A percentile compares a stretch with the other conserved stretches of the same genome.
These are phyloP conservation scores for Xylaria sp. DNA, from an alignment of 495 filamentous ascomycete genomes.

Conservation along the genomic window DNA sequence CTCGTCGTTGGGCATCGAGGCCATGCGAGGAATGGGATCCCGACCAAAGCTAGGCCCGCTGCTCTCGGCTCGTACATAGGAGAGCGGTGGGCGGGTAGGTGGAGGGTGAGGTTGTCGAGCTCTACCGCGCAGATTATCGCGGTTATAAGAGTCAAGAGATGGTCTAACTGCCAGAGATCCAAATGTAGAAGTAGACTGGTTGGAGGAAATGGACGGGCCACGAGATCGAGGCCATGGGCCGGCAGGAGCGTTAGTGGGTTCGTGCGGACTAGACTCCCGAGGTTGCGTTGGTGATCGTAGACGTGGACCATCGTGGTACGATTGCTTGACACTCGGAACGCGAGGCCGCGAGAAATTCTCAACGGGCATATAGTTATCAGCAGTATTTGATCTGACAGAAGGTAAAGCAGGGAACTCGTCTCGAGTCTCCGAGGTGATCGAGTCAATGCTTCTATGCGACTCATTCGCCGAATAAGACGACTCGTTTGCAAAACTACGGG, in stretches of 20 bases:
- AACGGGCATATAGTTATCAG: conserved; percentile 39
- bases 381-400: conserved; percentile 35
- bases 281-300: conserved; percentile 39
- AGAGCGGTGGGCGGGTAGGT: conserved; percentile 34
- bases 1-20: conserved; percentile 56
- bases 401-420: conserved; percentile 40
- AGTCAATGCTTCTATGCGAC: conserved; percentile 29
- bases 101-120: conserved; percentile 33
- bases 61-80: conserved; percentile 42
- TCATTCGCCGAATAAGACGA: conserved; percentile 38
- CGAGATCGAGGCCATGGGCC: conserved; percentile 48
- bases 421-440: conserved; percentile 33
- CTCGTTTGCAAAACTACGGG: conserved; percentile 30
- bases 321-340: conserved; percentile 53
- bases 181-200: conserved; percentile 50
- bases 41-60: conserved; percentile 37
- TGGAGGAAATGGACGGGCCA: conserved; percentile 55
- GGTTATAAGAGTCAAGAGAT: conserved; percentile 36
- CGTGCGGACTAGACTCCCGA: conserved; percentile 44
- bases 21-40: conserved; percentile 51
- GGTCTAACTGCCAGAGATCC: conserved; percentile 48
- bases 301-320: conserved; percentile 44
- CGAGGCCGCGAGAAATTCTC: conserved; percentile 63
- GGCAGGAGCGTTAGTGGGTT: conserved; percentile 35
- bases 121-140: conserved; percentile 33